Evolutionary conservation across 2,329 filamentous ascomycete genomes (phyloP).

Genomic region (Penicillium sp.): DNA sequence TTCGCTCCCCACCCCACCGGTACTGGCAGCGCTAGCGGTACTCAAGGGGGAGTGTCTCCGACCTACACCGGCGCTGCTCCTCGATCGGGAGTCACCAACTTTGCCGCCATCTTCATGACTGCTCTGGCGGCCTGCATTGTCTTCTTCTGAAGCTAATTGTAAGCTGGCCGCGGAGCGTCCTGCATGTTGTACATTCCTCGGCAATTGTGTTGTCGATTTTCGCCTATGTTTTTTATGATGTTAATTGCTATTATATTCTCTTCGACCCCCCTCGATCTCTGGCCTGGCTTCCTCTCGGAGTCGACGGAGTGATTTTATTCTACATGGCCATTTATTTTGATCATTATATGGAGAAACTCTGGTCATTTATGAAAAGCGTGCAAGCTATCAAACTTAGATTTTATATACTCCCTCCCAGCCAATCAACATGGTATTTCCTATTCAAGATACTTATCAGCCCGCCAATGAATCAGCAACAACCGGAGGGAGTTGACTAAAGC

Average conservation of each 20-base stretch:
- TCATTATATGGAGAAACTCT: background rate
- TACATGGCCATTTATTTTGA: background rate
- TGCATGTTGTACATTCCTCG: background rate
- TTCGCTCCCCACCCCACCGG: slow-evolving; percentile 11
- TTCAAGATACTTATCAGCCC: background rate
- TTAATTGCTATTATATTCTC: slow-evolving; percentile 1
- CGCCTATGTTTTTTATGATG: slow-evolving; percentile 1
- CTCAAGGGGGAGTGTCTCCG: slow-evolving; percentile 12
- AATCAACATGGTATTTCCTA: background rate
- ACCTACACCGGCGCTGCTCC: slow-evolving; percentile 18
- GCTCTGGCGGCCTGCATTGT: slow-evolving; percentile 14
- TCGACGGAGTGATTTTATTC: slow-evolving; percentile 3
- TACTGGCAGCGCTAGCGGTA: slow-evolving; percentile 1
- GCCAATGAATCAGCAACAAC: too few relatives aligned
- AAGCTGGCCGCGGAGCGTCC: background rate
- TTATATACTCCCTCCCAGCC: background rate
- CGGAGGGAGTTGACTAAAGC: too few relatives aligned
- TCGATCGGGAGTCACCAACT: background rate
- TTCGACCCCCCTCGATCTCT: background rate
- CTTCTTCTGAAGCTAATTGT: slow-evolving; percentile 2
- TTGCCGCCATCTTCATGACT: slow-evolving; percentile 7
- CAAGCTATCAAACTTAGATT: background rate
- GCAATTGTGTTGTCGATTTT: background rate
- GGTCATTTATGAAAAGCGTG: background rate
- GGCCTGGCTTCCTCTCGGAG: background rate